Percentiles rank a stretch among this genome's conserved stretches.
Conservation (phyloP, 108 stramenopile genomes). For the Asterionellopsis glacialis region DNA sequence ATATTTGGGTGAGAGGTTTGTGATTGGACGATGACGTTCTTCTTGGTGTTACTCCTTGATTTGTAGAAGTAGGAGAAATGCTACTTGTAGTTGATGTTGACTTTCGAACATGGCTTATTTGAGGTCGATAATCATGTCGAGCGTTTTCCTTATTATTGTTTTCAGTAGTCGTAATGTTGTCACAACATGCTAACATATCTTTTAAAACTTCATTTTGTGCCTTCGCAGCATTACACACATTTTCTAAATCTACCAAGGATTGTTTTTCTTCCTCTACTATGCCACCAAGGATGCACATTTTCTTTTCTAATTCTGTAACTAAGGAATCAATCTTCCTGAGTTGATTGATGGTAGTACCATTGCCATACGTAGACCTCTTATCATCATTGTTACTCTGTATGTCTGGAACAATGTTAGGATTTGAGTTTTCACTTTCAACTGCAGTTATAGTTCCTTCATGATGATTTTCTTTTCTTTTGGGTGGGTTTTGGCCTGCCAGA, state of each 20-base stretch:
- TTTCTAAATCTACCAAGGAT: constrained; percentile 30
- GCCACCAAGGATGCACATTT: constrained; percentile 15
- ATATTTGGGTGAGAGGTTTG: too few relatives aligned
- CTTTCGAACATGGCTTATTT: too few relatives aligned
- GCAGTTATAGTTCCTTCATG: too few relatives aligned
- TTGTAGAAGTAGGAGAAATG: too few relatives aligned
- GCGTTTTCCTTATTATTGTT: too few relatives aligned
- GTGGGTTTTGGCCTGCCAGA: too few relatives aligned
- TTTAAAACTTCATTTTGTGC: constrained; percentile 17
- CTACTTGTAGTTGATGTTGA: too few relatives aligned
- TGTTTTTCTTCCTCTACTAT: constrained; percentile 29
- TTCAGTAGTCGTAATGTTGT: background rate
- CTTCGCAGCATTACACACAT: constrained; percentile 19
- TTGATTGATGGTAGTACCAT: background rate
- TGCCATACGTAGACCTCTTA: too few relatives aligned
- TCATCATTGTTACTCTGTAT: background rate
- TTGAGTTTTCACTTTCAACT: background rate
- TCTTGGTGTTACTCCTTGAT: too few relatives aligned
- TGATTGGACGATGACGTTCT: too few relatives aligned
- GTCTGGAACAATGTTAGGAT: background rate
- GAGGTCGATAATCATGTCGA: background rate
- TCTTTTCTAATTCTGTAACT: constrained; percentile 23
- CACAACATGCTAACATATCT: constrained; percentile 9
- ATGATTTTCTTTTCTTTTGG: too few relatives aligned
- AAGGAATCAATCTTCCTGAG: constrained; percentile 7